Evolutionary conservation across 2,329 filamentous ascomycete genomes (phyloP).

Genomic region (Aspergillus sp.): DNA sequence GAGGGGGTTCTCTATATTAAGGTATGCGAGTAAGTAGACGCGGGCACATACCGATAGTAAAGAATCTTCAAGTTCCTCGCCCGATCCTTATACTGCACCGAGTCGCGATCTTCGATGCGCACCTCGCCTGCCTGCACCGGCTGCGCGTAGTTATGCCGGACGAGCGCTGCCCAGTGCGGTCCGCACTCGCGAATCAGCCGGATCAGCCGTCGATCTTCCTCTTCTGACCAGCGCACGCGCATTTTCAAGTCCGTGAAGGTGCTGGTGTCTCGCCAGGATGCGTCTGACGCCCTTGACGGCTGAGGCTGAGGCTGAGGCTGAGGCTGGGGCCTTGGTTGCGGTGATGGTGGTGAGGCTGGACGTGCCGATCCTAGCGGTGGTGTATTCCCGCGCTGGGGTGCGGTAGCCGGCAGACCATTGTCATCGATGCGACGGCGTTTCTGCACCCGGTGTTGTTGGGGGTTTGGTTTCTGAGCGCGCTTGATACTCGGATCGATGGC

Average conservation of each 20-base stretch:
- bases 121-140: conserved; percentile 22
- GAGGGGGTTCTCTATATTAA: neutral
- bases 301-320: no score
- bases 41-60: conserved; percentile 26
- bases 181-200: conserved; percentile 42
- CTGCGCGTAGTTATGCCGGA: conserved; percentile 21
- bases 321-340: neutral
- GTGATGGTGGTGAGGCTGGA: neutral
- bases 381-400: neutral
- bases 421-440: neutral
- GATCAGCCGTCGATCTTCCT: conserved; percentile 40
- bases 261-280: no score
- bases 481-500: conserved; percentile 21
- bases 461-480: conserved; percentile 27
- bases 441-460: neutral
- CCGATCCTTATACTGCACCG: conserved; percentile 49
- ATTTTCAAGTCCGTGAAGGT: neutral
- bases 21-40: neutral
- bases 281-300: no score
- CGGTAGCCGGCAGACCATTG: conserved; percentile 8
- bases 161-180: conserved; percentile 42
- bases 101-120: conserved; percentile 32
- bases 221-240: conserved; percentile 27
- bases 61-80: conserved; percentile 47
- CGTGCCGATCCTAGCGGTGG: neutral